Base-by-base conservation (phyloP, 768 basidiomycete species). In the Coprinopsis strossmayeri region DNA sequence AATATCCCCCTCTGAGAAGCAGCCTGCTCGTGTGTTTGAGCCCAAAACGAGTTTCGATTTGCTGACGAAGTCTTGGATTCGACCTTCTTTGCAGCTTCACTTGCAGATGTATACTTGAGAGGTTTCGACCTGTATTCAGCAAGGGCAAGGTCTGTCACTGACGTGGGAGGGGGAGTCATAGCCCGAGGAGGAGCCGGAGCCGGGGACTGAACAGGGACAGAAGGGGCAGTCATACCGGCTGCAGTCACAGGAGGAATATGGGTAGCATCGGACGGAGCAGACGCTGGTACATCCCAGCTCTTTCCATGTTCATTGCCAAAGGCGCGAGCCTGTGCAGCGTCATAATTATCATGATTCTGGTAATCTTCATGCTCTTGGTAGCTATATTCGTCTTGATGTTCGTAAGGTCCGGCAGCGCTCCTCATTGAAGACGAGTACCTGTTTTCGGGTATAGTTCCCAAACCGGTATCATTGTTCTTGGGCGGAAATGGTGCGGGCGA, bases 61-160 rank as follows among this genome's bases (percentile, higher is more conserved):
- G 21, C 49, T 0, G 43, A 21, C 7, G 49, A 17, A 34, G 47
- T 54, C 13, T 50, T 54, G 37, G 60, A 55, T 46, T 63, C 62
- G 34, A 58, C 38, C 45, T 52, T 59, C 42, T 57, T 51, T 24
- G 62, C 62, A 21, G 58, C 62, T 49, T 60, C 61, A 50, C 66
- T 67, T 9, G 66, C 64, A 13, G 59, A 58, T 10, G 59, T 60
- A 21, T 53, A 45, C 34, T 58, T 43, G 34, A 30, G 52, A 38
- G 57, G 52, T 30, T 53, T 56, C 21, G 52, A 48, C 35, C 50
- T 54, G 3, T 55, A 52, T 48, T 53, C 53, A 21, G 54, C 46
- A 12, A 55, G 57, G 21, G 56, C 57, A 11, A 54, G 56, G 21
- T 53, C 54, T 11, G 51, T 54, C 37, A 57, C 56, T 11, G 57